Percentiles rank a stretch among this genome's conserved stretches.
These are phyloP conservation scores for Fagus crenata DNA, from an alignment of 306 rosid genomes.

Conservation along the genomic window DNA sequence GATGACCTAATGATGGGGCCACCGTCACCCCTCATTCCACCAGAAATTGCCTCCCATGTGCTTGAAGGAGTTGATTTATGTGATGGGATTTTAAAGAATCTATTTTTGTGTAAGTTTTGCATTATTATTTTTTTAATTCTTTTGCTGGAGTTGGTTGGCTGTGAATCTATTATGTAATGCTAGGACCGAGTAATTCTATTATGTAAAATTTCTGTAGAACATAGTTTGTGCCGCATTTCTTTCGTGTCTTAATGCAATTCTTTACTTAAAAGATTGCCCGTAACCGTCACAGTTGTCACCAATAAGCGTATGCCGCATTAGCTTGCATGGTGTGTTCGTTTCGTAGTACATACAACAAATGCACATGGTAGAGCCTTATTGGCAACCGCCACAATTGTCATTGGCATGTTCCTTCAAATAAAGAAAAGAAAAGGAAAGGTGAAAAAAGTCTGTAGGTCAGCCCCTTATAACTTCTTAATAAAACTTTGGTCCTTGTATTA, in stretches of 20 bases:
- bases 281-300: not conserved
- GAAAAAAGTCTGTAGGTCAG: not conserved
- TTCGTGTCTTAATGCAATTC: not conserved
- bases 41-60: slow-evolving; percentile 91
- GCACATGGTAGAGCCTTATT: not conserved
- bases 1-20: slow-evolving; percentile 93
- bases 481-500: not conserved
- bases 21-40: slow-evolving; percentile 89
- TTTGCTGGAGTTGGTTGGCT: not conserved
- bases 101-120: slow-evolving; percentile 70
- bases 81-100: slow-evolving; percentile 80
- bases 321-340: not conserved
- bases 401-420: not conserved
- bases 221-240: not conserved
- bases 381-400: not conserved
- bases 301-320: not conserved
- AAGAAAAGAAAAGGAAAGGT: not conserved
- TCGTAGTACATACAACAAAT: not conserved
- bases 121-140: not conserved
- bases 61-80: slow-evolving; percentile 85
- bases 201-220: not conserved
- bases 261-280: not conserved
- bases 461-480: not conserved
- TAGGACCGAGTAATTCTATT: not conserved
- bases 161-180: too few species aligned